Percentiles rank a stretch among this genome's conserved stretches.
These are phyloP conservation scores for Psilocybe mexicana DNA, from an alignment of 1,284 basidiomycete genomes.

Conservation along the genomic window DNA sequence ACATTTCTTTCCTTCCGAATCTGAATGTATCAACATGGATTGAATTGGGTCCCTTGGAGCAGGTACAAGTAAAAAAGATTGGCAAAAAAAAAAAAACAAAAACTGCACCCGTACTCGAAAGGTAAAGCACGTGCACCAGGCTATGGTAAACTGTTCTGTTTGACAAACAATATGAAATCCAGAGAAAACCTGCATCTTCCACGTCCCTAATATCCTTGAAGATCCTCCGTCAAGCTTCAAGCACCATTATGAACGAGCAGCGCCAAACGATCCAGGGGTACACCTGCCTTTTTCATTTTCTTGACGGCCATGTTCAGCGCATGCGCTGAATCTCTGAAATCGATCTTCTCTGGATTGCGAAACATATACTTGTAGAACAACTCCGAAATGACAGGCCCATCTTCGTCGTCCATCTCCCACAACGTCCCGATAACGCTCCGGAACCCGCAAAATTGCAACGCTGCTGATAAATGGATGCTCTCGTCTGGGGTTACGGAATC, in stretches of 20 bases:
- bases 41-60: no score
- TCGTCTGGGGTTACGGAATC: slow-evolving; percentile 29
- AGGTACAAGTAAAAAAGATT: no score
- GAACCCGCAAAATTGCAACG: slow-evolving; percentile 30
- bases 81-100: no score
- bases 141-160: no score
- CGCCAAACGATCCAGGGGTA: not conserved
- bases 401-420: slow-evolving; percentile 34
- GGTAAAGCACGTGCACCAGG: no score
- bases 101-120: no score
- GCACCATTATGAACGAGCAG: not conserved
- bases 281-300: not conserved
- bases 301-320: not conserved
- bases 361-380: slow-evolving; percentile 25
- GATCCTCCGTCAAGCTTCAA: not conserved
- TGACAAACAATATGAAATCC: no score
- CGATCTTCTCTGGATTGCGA: not conserved
- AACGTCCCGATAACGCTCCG: slow-evolving; percentile 39
- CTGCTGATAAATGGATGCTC: slow-evolving; percentile 35
- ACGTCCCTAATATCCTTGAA: no score
- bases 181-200: no score
- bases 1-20: no score
- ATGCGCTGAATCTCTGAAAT: not conserved
- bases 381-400: slow-evolving; percentile 23
- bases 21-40: no score